Evolutionary conservation across 768 basidiomycete species (phyloP).

Genomic region (Leccinum disarticulatum): DNA sequence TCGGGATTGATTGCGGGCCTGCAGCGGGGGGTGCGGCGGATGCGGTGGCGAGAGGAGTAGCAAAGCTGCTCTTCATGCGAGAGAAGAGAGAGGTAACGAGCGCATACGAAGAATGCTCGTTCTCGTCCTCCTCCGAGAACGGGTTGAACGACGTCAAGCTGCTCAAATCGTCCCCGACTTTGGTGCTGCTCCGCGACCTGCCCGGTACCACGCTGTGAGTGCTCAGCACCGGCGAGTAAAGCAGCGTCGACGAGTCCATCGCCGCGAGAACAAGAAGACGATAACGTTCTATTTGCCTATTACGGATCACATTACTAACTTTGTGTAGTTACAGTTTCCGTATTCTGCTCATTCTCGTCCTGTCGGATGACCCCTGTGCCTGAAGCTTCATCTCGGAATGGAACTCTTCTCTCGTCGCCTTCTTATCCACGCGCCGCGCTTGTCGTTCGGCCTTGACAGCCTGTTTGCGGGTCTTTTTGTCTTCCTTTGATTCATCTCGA

Average conservation of each 20-base stretch:
- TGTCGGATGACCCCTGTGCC: conserved; percentile 46
- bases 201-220: conserved; percentile 44
- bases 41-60: conserved; percentile 59
- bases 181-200: conserved; percentile 63
- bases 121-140: conserved; percentile 90
- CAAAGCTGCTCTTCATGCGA: conserved; percentile 76
- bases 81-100: conserved; percentile 80
- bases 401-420: conserved; percentile 62
- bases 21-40: conserved; percentile 38
- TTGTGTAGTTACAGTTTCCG: conserved; percentile 19
- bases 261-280: background rate
- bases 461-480: conserved; percentile 69
- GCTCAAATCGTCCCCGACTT: conserved; percentile 57
- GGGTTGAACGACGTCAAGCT: conserved; percentile 87
- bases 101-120: conserved; percentile 84
- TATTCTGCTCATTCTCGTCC: conserved; percentile 33
- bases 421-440: conserved; percentile 65
- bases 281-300: conserved; percentile 18
- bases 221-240: conserved; percentile 30
- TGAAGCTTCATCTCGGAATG: conserved; percentile 62
- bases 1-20: conserved; percentile 30
- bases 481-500: conserved; percentile 74
- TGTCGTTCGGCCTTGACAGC: conserved; percentile 68
- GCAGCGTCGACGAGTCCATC: conserved; percentile 36
- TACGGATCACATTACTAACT: conserved; percentile 10